A percentile compares a stretch with the other conserved stretches of the same genome.
Conservation (phyloP, 345 rosid species). For the Heritiera littoralis region DNA sequence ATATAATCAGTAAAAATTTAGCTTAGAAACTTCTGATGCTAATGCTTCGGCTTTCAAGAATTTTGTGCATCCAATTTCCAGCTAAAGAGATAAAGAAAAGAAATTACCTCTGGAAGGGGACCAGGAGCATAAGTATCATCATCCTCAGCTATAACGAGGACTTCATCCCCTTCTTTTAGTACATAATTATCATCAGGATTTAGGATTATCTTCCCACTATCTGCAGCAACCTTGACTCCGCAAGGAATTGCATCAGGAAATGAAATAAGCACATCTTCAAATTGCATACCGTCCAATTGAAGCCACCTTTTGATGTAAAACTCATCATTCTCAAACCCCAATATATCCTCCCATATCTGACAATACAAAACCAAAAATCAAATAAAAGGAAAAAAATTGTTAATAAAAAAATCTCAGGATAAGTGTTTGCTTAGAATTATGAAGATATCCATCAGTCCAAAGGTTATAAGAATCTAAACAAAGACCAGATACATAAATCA, state of each 20-base stretch:
- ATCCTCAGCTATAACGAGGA: conserved; percentile 94
- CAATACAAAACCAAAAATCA: conserved; percentile 3
- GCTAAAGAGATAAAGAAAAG: conserved; percentile 17
- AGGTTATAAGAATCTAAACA: not conserved
- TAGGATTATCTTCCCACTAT: conserved; percentile 69
- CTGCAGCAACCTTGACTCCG: conserved; percentile 81
- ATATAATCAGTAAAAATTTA: not conserved
- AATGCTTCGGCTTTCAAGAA: conserved; percentile 7
- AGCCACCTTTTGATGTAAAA: conserved; percentile 92
- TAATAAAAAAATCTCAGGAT: not conserved
- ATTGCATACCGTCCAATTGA: conserved; percentile 66
- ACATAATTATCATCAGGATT: conserved; percentile 73
- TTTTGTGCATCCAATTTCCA: not conserved
- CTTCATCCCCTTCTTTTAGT: conserved; percentile 74
- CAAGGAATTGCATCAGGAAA: conserved; percentile 91
- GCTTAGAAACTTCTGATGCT: conserved; percentile 13
- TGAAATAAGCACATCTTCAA: conserved; percentile 73
- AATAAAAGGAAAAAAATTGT: not conserved
- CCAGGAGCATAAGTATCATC: conserved; percentile 88
- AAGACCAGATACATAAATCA: too few relatives aligned
- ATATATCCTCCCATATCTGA: conserved; percentile 95
- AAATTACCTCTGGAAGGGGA: conserved; percentile 70
- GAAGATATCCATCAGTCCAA: conserved; percentile 1
- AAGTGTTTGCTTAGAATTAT: not conserved
- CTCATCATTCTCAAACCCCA: conserved; percentile 90